Evolutionary conservation across 805 yeast genomes (phyloP).

Genomic region (Candida ascalaphidarum): DNA sequence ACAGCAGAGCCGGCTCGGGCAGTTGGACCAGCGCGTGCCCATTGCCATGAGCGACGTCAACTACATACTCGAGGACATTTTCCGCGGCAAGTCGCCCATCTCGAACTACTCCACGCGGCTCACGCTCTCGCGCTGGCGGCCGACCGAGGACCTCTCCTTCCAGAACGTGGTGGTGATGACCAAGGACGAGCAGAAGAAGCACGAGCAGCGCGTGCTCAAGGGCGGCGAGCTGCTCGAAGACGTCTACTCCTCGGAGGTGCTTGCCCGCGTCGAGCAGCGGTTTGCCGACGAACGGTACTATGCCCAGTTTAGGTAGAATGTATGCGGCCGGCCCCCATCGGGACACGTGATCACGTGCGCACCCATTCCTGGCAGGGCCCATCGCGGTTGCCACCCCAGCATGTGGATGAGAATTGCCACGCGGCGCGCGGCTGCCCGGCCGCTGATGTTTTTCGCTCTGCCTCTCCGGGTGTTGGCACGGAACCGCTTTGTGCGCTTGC

Average conservation of each 20-base stretch:
- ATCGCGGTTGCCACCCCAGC: too few species aligned
- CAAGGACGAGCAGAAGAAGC: conserved; percentile 73
- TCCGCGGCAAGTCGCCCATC: conserved; percentile 84
- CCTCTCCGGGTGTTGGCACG: too few species aligned
- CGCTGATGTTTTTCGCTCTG: too few species aligned
- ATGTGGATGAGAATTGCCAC: too few species aligned
- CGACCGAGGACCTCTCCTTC: conserved; percentile 48
- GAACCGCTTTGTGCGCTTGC: too few species aligned
- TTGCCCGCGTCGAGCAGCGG: conserved; percentile 51
- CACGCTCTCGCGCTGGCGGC: conserved; percentile 81
- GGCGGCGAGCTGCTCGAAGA: conserved; percentile 57
- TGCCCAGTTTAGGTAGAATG: conserved; percentile 44
- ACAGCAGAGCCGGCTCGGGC: conserved; percentile 75
- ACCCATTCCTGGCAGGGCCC: too few species aligned
- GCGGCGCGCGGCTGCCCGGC: too few species aligned
- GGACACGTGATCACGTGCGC: too few species aligned
- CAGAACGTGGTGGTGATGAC: conserved; percentile 86
- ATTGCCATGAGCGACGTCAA: conserved; percentile 64
- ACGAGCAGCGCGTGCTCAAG: conserved; percentile 65
- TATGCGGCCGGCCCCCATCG: too few species aligned
- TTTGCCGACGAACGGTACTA: conserved; percentile 72
- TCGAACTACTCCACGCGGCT: conserved; percentile 76
- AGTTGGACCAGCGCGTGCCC: conserved; percentile 67
- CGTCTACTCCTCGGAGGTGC: conserved; percentile 54
- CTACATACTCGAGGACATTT: conserved; percentile 85